Base-by-base conservation (phyloP, 2,329 filamentous ascomycete genomes). In the Botryotinia globosa region DNA sequence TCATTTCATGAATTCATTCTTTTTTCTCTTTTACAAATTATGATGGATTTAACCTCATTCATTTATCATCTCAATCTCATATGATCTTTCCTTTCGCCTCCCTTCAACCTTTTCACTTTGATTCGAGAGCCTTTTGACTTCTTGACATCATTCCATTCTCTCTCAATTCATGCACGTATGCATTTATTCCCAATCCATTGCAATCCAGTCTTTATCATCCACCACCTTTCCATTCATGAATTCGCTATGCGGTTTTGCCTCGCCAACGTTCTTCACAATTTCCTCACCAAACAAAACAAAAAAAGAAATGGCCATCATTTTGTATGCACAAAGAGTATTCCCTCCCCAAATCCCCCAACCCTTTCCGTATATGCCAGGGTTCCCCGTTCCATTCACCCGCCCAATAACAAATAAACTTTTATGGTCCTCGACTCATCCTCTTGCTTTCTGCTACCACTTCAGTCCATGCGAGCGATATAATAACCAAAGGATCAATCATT, bases 51-150 rank as follows among this genome's bases (percentile, higher is more conserved):
- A 37, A 16, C 51, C 32, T 66, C 63, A 66, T 66, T 66, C 63
- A 66, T 66, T 51, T 66, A 66, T 66, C 63, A 66, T 66, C 63
- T 51, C 63, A 51, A 39, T 66, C 63, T 66, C 63, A 66, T 37
- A 66, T 66, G 45, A 54, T 42, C 51, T 37, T 39, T 16, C 20
- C 29, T 34, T 62, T 14, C n/a, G n/a, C 54, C 22, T 37, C 22
- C 51, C 18, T 25, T 32, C 10, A 25, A 37, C 22, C 34, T 61
- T 54, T 18, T 6, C 34, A n/a, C 22, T 14, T 61, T 32, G 29
- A 29, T 54, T 14, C 34, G 34, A 16, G 25, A 29, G 51, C 3
- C 44, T 34, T n/a, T 51, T 42, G 34, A 42, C 20, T 58, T 32
- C 66, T 25, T 56, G 10, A 44, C 32, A n/a, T 58, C 66, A 44